These are phyloP conservation scores for Aspergillus japonicus DNA, from an alignment of 2,329 filamentous ascomycete genomes.

Conservation along the genomic window DNA sequence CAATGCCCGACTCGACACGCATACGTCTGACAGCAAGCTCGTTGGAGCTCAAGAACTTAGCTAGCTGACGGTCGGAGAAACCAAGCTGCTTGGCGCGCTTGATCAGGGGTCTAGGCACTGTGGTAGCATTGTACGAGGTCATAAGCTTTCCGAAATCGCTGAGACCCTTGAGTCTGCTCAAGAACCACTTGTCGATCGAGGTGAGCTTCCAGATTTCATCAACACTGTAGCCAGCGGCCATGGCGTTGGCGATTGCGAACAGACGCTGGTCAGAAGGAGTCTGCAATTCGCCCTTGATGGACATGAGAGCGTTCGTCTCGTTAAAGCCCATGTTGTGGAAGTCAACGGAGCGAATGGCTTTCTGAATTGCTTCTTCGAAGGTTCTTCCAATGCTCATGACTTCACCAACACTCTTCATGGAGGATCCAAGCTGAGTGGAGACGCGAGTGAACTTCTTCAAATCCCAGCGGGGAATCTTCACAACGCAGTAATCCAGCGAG, in stretches of 20 bases:
- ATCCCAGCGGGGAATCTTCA: constrained; percentile 99
- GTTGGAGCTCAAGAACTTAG: constrained; percentile 91
- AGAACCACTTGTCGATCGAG: constrained; percentile 98
- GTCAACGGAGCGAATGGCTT: constrained; percentile 93
- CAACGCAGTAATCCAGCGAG: constrained; percentile 94
- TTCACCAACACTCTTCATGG: constrained; percentile 99
- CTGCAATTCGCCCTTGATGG: constrained; percentile 91
- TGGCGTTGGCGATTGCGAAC: constrained; percentile 96
- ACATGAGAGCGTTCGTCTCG: constrained; percentile 88
- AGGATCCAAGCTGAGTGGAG: constrained; percentile 91
- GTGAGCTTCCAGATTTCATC: constrained; percentile 98
- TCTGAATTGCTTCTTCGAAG: constrained; percentile 98
- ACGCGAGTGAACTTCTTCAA: constrained; percentile 98
- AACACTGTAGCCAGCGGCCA: constrained; percentile 89
- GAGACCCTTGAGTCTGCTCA: constrained; percentile 84
- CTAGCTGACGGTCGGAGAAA: constrained; percentile 90
- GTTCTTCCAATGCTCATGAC: constrained; percentile 97
- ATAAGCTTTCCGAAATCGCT: constrained; percentile 85
- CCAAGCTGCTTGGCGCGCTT: constrained; percentile 88
- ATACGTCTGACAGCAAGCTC: constrained; percentile 83
- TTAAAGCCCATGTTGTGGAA: constrained; percentile 95
- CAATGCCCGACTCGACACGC: constrained; percentile 81
- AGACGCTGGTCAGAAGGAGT: constrained; percentile 96
- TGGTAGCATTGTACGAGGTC: constrained; percentile 66
- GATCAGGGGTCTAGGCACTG: constrained; percentile 63